Evolutionary conservation across 768 basidiomycete genomes (phyloP), one percentile per base, ranked within the genome.

Genomic region (Coprinopsis strossmayeri): DNA sequence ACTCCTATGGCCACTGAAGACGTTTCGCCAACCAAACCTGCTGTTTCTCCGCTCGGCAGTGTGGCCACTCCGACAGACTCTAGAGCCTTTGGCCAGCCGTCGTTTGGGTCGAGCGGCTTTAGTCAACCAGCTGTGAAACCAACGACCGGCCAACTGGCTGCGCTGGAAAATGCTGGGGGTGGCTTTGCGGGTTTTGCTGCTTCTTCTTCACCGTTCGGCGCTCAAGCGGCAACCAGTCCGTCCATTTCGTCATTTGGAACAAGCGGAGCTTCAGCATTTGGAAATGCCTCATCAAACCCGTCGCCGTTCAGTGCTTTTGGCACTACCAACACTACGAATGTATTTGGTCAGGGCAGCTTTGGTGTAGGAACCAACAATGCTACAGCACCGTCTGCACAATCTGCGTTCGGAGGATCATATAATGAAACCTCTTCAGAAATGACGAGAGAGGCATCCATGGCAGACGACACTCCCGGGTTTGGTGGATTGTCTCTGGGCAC

Each of bases 391-490:
- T 11, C 37, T 18, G 10, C 11, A 9, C 37, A 18, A 26, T 42
- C 40, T 24, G 40, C 10, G 18, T 42, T 42, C 17, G 40, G 40
- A 11, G 40, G 40, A n/a, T n/a, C n/a, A n/a, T n/a, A n/a, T n/a
- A n/a, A n/a, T n/a, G n/a, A n/a, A n/a, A 52, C 57, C 26, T 35
- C 62, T 7, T 58, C 66, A 4, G 55, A 62, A 26, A 70, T 75
- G 53, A 67, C 70, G 3, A 66, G 71, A 27, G 74, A 76, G 55
- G 72, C 67, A 9, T 73, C 74, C 1, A 76, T 76, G 74, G 65
- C 70, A 1, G 72, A 72, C 51, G 67, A 66, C 38, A 61, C 67
- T 15, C 56, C 68, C 23, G 60, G 61, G 1, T 71, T 77, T 49
- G 67, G 69, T 44, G 65, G 65, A 27, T 56, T 62, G 48, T 69